Evolutionary conservation across 2,329 filamentous ascomycete genomes (phyloP), one percentile per base, ranked within the genome.

Genomic region (Cordyceps militaris): DNA sequence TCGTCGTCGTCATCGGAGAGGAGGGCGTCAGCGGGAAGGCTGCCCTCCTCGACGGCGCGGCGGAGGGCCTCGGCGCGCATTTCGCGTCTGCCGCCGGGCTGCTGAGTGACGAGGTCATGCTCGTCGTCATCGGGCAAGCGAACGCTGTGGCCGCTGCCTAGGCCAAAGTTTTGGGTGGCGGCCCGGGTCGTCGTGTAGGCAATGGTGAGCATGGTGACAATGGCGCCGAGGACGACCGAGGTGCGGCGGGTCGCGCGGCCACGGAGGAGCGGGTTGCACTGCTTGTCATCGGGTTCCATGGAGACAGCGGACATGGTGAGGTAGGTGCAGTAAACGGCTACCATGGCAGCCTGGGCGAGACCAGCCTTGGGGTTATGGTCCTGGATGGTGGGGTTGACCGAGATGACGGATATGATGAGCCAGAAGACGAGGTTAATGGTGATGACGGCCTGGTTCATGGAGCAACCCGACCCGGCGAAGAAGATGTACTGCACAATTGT

Each of bases 131-230:
- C 85, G 57, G 77, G 79, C 63, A 80, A 83, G 66, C 71, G 82
- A 65, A 90, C 84, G 62, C 69, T 79, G 60, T 81, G 80, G 56
- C 87, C 79, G 59, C 81, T 80, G 56, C 87, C 87, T 1, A 93
- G 77, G 4, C 89, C 89, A 7, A 94, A 81, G 60, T 87, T 89
- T 73, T 97, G 92, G 1, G 94, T 97, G 14, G 94, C 94, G 19
- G 94, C 94, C 54, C 94, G 87, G 3, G 94, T 99, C 3, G 94
- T 99, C 5, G 94, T 99, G 74, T 97, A 99, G 8, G 94, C 94
- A 55, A 97, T 90, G 1, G 94, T 97, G 51, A 97, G 80, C 83
- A 99, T 96, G 11, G 94, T 99, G 56, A 96, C 90, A 62, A 99
- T 87, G 30, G 94, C 94, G 60, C 94, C 94, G 62, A 99, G 83